Conservation (phyloP, 2,329 filamentous ascomycete species). For the Incumbomyces delicatus region DNA sequence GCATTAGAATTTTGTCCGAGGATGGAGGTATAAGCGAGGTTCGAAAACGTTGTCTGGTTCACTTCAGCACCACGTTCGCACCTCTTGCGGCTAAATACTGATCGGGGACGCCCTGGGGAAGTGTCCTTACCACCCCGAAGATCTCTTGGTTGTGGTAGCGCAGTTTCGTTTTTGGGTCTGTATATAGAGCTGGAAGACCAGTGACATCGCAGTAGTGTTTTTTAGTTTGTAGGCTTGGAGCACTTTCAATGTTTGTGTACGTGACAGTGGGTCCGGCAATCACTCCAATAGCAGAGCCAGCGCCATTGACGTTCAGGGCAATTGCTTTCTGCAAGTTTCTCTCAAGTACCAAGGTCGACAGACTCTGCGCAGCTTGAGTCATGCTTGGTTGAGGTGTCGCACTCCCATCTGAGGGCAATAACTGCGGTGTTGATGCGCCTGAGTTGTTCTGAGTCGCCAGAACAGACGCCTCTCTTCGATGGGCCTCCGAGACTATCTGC, state of each 20-base stretch:
- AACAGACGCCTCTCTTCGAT: constrained; percentile 79
- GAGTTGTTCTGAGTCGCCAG: constrained; percentile 75
- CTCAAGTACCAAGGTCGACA: constrained; percentile 81
- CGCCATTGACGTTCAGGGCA: not conserved
- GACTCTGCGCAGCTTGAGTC: constrained; percentile 75
- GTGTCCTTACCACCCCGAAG: constrained; percentile 67
- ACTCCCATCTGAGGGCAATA: constrained; percentile 30
- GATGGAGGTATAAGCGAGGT: not conserved
- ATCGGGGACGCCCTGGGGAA: constrained; percentile 77
- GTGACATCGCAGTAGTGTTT: constrained; percentile 95
- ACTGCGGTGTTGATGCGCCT: constrained; percentile 61
- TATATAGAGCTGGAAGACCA: constrained; percentile 79
- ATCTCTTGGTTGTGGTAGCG: constrained; percentile 90
- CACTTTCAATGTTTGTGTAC: constrained; percentile 94
- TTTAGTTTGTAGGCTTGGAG: constrained; percentile 71
- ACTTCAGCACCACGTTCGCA: constrained; percentile 89
- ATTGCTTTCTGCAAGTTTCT: constrained; percentile 48
- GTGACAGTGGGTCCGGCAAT: constrained; percentile 61
- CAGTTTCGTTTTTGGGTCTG: constrained; percentile 88
- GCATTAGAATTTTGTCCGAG: not conserved
- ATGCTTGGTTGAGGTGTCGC: constrained; percentile 52
- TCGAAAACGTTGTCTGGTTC: constrained; percentile 24
- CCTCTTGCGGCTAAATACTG: constrained; percentile 81
- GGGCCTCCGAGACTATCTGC: constrained; percentile 82
- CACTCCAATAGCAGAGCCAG: constrained; percentile 13